phyloP scores from a whole-genome alignment of 768 basidiomycete genomes.

The Lactifluus pinguis region DNA sequence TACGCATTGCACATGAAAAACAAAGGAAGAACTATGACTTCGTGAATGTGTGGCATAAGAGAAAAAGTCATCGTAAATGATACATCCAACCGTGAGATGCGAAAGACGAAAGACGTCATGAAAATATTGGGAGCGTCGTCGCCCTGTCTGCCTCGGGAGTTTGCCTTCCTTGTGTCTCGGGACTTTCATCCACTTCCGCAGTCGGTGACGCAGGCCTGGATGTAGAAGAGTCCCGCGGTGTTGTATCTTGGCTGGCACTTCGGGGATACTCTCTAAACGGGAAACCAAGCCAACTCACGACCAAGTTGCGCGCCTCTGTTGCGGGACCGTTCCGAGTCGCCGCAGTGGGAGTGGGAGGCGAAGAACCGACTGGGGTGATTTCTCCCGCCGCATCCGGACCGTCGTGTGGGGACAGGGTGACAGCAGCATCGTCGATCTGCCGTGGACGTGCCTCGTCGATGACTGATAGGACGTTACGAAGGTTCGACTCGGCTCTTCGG shows the following conservation, averaged over 20 bases:
- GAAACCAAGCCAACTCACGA: constrained; percentile 32
- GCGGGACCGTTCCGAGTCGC: background rate
- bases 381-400: background rate
- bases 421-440: background rate
- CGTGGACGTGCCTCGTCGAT: constrained; percentile 51
- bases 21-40: background rate
- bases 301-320: constrained; percentile 23
- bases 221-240: constrained; percentile 39
- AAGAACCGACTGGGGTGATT: background rate
- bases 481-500: constrained; percentile 45
- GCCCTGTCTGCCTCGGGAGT: constrained; percentile 28
- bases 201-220: constrained; percentile 23
- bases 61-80: background rate
- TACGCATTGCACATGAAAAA: background rate
- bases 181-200: constrained; percentile 16
- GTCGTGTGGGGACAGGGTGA: background rate
- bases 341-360: background rate
- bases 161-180: constrained; percentile 22
- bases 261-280: constrained; percentile 34
- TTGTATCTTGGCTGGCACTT: constrained; percentile 32
- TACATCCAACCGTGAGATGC: background rate
- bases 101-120: constrained; percentile 15
- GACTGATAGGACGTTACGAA: constrained; percentile 61
- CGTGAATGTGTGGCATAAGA: constrained; percentile 1
- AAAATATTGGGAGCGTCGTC: constrained; percentile 20